These are phyloP conservation scores for Tranzscheliella williamsii DNA, from an alignment of 1,284 basidiomycete genomes.

Conservation along the genomic window DNA sequence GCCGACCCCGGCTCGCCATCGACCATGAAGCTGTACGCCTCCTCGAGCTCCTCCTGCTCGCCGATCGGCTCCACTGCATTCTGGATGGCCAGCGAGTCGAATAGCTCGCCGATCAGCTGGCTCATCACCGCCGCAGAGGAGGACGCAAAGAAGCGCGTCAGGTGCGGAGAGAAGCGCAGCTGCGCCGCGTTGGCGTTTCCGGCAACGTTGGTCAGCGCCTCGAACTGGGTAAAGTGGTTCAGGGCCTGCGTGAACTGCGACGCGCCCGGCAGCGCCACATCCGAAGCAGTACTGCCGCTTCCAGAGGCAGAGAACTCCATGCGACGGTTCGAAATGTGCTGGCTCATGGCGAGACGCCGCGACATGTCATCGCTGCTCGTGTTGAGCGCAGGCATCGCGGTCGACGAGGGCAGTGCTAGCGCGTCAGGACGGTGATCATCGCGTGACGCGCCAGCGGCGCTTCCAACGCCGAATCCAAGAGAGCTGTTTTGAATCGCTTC, in stretches of 20 bases:
- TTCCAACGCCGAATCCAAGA: constrained; percentile 19
- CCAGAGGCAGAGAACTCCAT: constrained; percentile 26
- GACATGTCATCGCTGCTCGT: constrained; percentile 27
- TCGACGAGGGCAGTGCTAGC: constrained; percentile 39
- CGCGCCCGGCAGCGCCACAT: constrained; percentile 15
- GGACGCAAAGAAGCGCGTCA: constrained; percentile 56
- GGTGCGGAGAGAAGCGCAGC: constrained; percentile 52
- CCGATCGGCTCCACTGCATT: constrained; percentile 43
- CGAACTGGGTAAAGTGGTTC: constrained; percentile 50
- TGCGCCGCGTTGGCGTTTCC: constrained; percentile 16
- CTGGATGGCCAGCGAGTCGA: constrained; percentile 41
- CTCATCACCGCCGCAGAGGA: constrained; percentile 33
- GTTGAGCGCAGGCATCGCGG: constrained; percentile 39
- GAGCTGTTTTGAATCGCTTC: constrained; percentile 47
- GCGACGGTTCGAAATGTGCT: constrained; percentile 39
- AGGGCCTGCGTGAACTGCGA: constrained; percentile 56
- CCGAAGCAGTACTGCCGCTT: constrained; percentile 3
- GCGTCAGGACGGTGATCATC: constrained; percentile 3
- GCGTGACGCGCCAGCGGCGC: constrained; percentile 13
- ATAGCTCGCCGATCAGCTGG: constrained; percentile 16
- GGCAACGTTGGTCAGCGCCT: constrained; percentile 30
- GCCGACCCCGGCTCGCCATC: constrained; percentile 7
- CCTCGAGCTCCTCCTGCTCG: constrained; percentile 45
- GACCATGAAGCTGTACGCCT: constrained; percentile 40
- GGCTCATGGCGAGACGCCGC: constrained; percentile 41